Conservation (phyloP, 2,329 filamentous ascomycete species). For the Trichoderma simmonsii region DNA sequence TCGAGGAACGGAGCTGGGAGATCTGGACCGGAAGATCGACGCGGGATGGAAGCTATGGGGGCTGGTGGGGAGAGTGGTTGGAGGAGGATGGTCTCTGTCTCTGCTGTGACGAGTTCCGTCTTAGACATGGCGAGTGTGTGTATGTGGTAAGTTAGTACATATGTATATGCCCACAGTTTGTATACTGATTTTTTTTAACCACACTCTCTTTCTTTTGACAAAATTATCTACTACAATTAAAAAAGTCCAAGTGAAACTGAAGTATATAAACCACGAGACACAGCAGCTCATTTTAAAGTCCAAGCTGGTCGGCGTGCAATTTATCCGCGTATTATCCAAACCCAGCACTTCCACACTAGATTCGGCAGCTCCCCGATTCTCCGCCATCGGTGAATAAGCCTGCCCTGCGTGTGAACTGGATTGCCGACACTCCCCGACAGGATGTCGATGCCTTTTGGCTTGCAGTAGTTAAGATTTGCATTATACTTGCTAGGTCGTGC, state of each 20-base stretch:
- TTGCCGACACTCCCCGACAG: slow-evolving; percentile 6
- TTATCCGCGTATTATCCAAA: slow-evolving; percentile 2
- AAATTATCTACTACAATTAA: background rate
- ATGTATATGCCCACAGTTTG: background rate
- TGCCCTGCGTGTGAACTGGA: background rate
- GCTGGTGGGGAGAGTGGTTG: background rate
- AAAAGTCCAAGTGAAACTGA: background rate
- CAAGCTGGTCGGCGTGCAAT: background rate
- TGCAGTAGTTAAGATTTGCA: background rate
- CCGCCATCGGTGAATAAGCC: background rate
- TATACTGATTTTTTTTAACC: background rate
- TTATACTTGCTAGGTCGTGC: background rate
- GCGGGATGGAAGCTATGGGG: slow-evolving; percentile 5
- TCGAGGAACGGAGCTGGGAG: background rate
- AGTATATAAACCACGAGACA: background rate
- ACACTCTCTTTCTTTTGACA: background rate
- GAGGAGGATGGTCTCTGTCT: slow-evolving; percentile 9
- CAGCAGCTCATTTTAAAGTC: background rate
- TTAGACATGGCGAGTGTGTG: background rate
- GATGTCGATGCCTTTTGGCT: background rate
- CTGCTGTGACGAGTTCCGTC: background rate
- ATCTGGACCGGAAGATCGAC: background rate
- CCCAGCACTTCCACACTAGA: too few relatives aligned
- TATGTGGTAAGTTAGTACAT: background rate
- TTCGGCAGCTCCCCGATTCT: slow-evolving; percentile 1